Conservation (phyloP, 75 land plant species). For the Adiantum capillusveneris region DNA sequence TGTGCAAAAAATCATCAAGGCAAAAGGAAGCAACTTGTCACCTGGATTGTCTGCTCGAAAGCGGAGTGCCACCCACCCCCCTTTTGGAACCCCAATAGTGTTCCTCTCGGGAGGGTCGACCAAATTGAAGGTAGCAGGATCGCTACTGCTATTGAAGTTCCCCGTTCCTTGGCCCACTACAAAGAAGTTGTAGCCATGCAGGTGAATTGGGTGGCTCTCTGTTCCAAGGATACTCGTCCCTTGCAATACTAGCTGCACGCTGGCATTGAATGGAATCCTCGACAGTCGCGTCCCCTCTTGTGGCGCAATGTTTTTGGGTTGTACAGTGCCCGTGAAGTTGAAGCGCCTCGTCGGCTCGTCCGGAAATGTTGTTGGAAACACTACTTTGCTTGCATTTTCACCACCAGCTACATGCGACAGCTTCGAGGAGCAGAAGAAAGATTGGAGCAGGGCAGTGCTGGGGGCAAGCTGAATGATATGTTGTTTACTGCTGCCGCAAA, state of each 20-base stretch:
- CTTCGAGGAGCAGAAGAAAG: slow-evolving; percentile 18
- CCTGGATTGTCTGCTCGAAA: slow-evolving; percentile 86
- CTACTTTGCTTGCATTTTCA: background rate
- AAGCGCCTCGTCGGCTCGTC: slow-evolving; percentile 41
- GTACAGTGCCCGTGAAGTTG: slow-evolving; percentile 67
- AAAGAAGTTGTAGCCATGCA: slow-evolving; percentile 77
- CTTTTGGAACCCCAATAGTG: slow-evolving; percentile 63
- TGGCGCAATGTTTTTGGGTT: slow-evolving; percentile 42
- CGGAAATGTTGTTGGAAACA: slow-evolving; percentile 46
- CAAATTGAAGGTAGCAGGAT: slow-evolving; percentile 54
- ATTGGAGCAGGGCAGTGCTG: slow-evolving; percentile 39
- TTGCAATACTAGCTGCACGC: slow-evolving; percentile 65
- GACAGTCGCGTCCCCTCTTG: slow-evolving; percentile 44
- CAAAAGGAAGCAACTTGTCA: background rate
- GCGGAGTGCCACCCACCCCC: slow-evolving; percentile 73
- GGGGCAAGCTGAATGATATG: slow-evolving; percentile 49
- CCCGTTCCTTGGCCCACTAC: slow-evolving; percentile 64
- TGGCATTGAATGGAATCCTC: slow-evolving; percentile 52
- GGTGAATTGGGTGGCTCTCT: slow-evolving; percentile 81
- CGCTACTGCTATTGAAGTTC: slow-evolving; percentile 44
- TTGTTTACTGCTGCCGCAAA: slow-evolving; percentile 54
- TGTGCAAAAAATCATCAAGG: no score
- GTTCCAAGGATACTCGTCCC: slow-evolving; percentile 53
- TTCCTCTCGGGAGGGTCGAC: slow-evolving; percentile 72
- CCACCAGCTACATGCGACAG: background rate